phyloP scores from a whole-genome alignment of 2,329 filamentous ascomycete genomes.

The Ceratocystis destructans region DNA sequence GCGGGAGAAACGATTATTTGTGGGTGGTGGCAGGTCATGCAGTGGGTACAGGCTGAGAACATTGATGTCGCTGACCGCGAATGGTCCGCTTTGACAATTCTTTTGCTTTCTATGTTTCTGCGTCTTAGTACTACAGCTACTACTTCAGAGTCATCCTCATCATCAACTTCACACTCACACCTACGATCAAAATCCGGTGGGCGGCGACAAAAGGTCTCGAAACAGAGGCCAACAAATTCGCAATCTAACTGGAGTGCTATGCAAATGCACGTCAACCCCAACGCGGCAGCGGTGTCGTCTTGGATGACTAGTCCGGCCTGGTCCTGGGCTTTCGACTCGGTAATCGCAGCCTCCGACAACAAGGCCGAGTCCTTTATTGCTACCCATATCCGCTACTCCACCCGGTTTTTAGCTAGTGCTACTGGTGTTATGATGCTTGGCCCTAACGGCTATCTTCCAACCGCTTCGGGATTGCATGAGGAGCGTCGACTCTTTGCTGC shows the following conservation, averaged over 20 bases:
- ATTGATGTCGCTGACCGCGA: conserved; percentile 40
- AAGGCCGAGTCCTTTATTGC: conserved; percentile 31
- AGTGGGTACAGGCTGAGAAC: conserved; percentile 47
- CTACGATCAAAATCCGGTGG: conserved; percentile 21
- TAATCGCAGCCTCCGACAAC: conserved; percentile 21
- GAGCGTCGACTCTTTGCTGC: conserved; percentile 47
- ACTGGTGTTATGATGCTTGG: conserved; percentile 43
- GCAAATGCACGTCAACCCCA: conserved; percentile 34
- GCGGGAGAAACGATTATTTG: conserved; percentile 48
- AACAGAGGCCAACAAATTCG: neutral
- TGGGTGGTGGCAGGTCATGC: conserved; percentile 60
- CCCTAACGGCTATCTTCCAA: conserved; percentile 50
- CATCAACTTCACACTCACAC: conserved; percentile 1
- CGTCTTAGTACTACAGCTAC: conserved; percentile 32
- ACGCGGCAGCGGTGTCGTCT: conserved; percentile 36
- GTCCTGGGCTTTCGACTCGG: conserved; percentile 56
- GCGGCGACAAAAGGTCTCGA: conserved; percentile 26
- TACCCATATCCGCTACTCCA: conserved; percentile 43
- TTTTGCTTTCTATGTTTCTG: conserved; percentile 51
- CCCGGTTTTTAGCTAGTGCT: conserved; percentile 49
- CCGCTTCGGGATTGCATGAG: conserved; percentile 37
- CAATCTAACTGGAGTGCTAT: conserved; percentile 34
- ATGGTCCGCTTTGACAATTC: conserved; percentile 54
- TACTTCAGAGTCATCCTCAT: conserved; percentile 22
- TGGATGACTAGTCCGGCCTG: conserved; percentile 53